A percentile compares a stretch with the other conserved stretches of the same genome.
Conservation (phyloP, 2,329 filamentous ascomycete genomes). For the Cladosporium phlei region DNA sequence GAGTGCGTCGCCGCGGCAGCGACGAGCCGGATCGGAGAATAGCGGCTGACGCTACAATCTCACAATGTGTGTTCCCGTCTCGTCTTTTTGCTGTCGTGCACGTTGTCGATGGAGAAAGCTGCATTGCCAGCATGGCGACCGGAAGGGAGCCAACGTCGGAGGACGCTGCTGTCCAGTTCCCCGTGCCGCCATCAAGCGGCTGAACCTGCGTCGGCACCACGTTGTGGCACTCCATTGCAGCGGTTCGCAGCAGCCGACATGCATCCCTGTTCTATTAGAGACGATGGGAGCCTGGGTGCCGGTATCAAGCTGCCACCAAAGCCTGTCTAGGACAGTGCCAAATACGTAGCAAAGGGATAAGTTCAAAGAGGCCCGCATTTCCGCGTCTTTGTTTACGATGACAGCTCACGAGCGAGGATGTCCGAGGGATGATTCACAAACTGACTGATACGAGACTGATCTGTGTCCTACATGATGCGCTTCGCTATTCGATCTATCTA, state of each 20-base stretch:
- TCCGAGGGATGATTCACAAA: background rate
- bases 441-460: too few relatives aligned
- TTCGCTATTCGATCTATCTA: background rate
- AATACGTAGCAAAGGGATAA: too few relatives aligned
- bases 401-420: conserved; percentile 7
- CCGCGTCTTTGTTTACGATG: background rate
- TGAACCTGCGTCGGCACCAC: conserved; percentile 2
- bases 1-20: conserved; percentile 5
- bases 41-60: conserved; percentile 9
- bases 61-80: conserved; percentile 7
- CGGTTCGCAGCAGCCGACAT: conserved; percentile 13
- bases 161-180: too few relatives aligned
- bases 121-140: background rate
- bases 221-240: conserved; percentile 10
- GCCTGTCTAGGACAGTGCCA: too few relatives aligned
- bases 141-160: background rate
- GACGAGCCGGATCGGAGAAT: conserved; percentile 8
- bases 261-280: conserved; percentile 11
- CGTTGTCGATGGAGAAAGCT: background rate
- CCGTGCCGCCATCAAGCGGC: conserved; percentile 1
- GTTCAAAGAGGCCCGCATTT: too few relatives aligned
- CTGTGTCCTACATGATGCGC: too few relatives aligned
- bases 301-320: conserved; percentile 9
- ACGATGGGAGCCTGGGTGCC: conserved; percentile 1
- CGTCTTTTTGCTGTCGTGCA: background rate